A percentile compares a stretch with the other conserved stretches of the same genome.
Conservation (phyloP, 2,329 filamentous ascomycete genomes). For the Beauveria varroae region DNA sequence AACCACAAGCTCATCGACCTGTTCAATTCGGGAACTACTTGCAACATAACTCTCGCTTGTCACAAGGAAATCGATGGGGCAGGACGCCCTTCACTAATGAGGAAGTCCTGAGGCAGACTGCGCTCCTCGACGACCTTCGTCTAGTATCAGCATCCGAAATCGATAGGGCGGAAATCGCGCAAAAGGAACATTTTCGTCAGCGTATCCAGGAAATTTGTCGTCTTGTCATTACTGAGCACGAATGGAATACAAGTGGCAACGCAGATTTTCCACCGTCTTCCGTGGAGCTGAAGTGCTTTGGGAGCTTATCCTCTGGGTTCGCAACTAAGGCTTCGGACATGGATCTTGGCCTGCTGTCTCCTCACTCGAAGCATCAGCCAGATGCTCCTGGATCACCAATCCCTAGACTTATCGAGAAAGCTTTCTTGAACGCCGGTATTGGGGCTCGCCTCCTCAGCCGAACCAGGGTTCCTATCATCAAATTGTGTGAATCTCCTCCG, state of each 20-base stretch:
- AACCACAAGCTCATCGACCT: background rate
- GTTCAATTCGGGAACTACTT: constrained; percentile 17
- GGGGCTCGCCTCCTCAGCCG: constrained; percentile 71
- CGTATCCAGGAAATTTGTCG: constrained; percentile 59
- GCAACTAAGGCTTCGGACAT: constrained; percentile 84
- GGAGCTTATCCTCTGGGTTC: constrained; percentile 77
- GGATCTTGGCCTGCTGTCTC: constrained; percentile 74
- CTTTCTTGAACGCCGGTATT: constrained; percentile 62
- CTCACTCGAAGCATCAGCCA: constrained; percentile 45
- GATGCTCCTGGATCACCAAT: constrained; percentile 53
- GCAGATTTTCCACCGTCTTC: constrained; percentile 43
- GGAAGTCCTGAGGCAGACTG: constrained; percentile 40
- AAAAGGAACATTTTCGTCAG: constrained; percentile 64
- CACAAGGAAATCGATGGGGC: constrained; percentile 17
- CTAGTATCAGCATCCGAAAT: constrained; percentile 53
- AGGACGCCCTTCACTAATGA: constrained; percentile 31
- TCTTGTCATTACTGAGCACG: constrained; percentile 46
- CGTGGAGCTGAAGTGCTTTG: constrained; percentile 70
- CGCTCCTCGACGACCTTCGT: constrained; percentile 42
- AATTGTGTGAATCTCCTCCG: constrained; percentile 68
- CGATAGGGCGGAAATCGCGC: constrained; percentile 50
- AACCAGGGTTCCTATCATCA: constrained; percentile 81
- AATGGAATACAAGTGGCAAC: constrained; percentile 32
- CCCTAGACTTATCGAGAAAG: constrained; percentile 68
- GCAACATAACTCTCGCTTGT: constrained; percentile 9